Conservation (phyloP, 169 alveolate genomes). For the Plasmodium cynomolgi region DNA sequence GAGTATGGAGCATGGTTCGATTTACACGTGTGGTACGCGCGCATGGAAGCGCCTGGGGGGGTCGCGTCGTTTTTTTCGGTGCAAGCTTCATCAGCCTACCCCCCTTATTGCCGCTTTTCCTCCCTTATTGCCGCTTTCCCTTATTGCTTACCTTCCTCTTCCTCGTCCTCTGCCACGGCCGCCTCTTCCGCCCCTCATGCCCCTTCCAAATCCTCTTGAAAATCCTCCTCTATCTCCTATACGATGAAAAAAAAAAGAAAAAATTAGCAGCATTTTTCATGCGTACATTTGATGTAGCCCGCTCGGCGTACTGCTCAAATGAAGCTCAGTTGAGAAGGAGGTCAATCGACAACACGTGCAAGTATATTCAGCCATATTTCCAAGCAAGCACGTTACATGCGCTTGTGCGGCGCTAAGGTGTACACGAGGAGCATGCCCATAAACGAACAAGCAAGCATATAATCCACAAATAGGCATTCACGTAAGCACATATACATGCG, state of each 20-base stretch:
- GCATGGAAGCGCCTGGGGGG: not conserved
- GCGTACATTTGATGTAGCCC: not conserved
- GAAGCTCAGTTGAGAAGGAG: not conserved
- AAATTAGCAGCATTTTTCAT: not conserved
- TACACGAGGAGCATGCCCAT: not conserved
- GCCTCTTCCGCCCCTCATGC: constrained; percentile 76
- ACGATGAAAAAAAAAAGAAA: not conserved
- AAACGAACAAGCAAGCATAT: not conserved
- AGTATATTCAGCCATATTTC: not conserved
- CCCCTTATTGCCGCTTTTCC: not conserved
- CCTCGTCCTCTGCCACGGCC: constrained; percentile 75
- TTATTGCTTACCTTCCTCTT: constrained; percentile 65
- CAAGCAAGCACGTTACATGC: not conserved
- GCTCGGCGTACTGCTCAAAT: not conserved
- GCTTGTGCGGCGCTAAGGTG: not conserved
- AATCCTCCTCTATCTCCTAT: constrained; percentile 83
- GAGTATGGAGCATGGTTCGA: not conserved
- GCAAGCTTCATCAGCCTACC: not conserved
- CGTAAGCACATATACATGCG: not conserved
- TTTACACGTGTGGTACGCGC: not conserved
- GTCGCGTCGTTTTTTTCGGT: not conserved
- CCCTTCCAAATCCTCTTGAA: constrained; percentile 80
- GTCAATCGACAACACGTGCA: not conserved
- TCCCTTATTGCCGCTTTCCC: not conserved
- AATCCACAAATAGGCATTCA: not conserved